Evolutionary conservation across 352 stramenopile species (phyloP), one percentile per base, ranked within the genome.

Genomic region (Globisporangium yorkense): DNA sequence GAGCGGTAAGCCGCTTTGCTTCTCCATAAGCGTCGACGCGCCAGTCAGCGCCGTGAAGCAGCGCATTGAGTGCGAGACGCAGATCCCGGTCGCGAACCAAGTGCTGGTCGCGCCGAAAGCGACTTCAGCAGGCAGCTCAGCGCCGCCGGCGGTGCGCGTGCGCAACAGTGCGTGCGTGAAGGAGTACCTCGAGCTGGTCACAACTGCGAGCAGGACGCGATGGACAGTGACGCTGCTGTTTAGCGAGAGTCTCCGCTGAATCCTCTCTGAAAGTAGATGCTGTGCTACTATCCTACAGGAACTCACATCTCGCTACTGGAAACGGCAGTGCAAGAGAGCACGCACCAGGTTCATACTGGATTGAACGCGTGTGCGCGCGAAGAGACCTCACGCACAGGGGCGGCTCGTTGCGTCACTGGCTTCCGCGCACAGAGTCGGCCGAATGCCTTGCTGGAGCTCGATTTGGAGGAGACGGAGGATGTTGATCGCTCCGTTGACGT

Each of bases 171-270:
- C 39, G 5, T 13, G 9, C 4, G 40, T 68, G 13, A 46, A 46
- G 39, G 44, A 59, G n/a, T 56, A 57, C 27, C 20, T 61, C 6
- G 58, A 65, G 33, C 31, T 55, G 24, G 41, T 60, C 54, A 24
- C 48, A 27, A 24, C 16, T 7, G 49, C 40, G n/a, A 50, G 39
- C 50, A 45, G 40, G 9, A 53, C 33, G 24, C 41, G 48, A 66
- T 76, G 65, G 65, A 60, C 57, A 16, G 29, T 79, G 16, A 67
- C 57, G 18, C 44, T 79, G 31, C 46, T 79, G 35, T 62, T 76
- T 41, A 67, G 66, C 3, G 68, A 75, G 56, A 73, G 61, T 37
- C 40, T 77, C 47, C 59, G 54, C 24, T 41, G 31, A 53, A n/a
- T 6, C 5, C 20, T 12, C 37, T 43, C 37, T 7, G 8, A 13